These are phyloP conservation scores for Pseudogymnoascus sp. DNA, from an alignment of 2,329 filamentous ascomycete genomes.

Conservation along the genomic window DNA sequence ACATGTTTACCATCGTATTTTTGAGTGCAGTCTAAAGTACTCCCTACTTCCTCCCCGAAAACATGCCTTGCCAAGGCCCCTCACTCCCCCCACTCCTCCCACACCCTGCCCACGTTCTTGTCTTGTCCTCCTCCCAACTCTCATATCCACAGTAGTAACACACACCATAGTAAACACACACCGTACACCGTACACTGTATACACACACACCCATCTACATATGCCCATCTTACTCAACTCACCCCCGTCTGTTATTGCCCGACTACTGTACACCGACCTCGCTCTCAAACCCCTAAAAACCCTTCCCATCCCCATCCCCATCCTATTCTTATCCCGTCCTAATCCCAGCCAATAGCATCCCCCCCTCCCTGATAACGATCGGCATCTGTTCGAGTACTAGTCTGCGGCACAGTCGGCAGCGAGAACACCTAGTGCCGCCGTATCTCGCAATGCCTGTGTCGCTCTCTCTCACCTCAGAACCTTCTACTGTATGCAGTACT, in stretches of 20 bases:
- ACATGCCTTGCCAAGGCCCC: too few species aligned
- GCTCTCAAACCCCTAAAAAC: background rate
- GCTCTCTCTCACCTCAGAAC: background rate
- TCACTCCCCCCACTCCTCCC: too few species aligned
- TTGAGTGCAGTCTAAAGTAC: background rate
- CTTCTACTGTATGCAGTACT: background rate
- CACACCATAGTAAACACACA: background rate
- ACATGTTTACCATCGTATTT: background rate
- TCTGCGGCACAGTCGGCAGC: too few species aligned
- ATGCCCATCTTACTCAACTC: too few species aligned
- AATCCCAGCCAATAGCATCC: background rate
- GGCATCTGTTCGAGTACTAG: too few species aligned
- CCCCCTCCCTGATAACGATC: background rate
- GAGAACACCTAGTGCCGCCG: too few species aligned
- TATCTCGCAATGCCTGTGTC: background rate
- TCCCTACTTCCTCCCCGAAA: too few species aligned
- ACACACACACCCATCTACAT: background rate
- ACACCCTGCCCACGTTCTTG: background rate
- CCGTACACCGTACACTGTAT: background rate
- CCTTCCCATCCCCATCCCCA: too few species aligned
- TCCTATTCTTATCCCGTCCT: too few species aligned
- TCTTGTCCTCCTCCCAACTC: background rate
- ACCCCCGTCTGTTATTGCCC: too few species aligned
- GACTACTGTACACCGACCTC: too few species aligned
- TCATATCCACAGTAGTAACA: background rate